Base-by-base conservation (phyloP, 176 grass and related monocot species). In the Elymus sibiricus region DNA sequence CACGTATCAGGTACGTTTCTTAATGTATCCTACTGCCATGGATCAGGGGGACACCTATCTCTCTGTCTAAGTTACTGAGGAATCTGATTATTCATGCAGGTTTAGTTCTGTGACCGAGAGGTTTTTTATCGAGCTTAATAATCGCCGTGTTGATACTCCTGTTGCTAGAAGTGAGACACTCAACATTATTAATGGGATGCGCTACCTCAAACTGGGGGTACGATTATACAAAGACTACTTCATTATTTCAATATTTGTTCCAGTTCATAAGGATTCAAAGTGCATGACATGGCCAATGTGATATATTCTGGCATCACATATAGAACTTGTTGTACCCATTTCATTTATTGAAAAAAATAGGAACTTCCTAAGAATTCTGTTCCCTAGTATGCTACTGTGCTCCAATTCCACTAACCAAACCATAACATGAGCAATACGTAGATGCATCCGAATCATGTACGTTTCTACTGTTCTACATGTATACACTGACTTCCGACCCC, bases 151-250 rank as follows among this genome's bases (percentile, higher is more conserved):
- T 55, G 97, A 98, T 79, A 89, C 81, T 34, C 92, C 85, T 91
- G 58, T 92, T 66, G 78, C 88, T 76, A 98, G 97, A 89, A 98
- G 91, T 9, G 93, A 98, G 79, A 95, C 89, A 64, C 97, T 98
- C 40, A 98, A 87, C 88, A 94, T 98, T 82, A 98, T 98, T 47
- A 98, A 98, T 47, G 97, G 97, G 84, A 94, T 95, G 97, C 97
- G 93, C 82, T 98, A 98, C 84, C 97, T 98, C 79, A 98, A 98
- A 85, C 84, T 98, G 79, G 97, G 97, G 94, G 97, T 95, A 92
- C 77, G 84, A 70, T 59, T 76, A 79, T 62, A 67, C 90, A 85
- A 38, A 67, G 39, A 79, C 12, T 16, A 10, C 37, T 78, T 78
- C 68, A 77, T 47, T 78, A 35, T 85, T 85, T 85, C 44, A 59